phyloP scores from a whole-genome alignment of 139 green algal species.

The Micractinium conductrix region DNA sequence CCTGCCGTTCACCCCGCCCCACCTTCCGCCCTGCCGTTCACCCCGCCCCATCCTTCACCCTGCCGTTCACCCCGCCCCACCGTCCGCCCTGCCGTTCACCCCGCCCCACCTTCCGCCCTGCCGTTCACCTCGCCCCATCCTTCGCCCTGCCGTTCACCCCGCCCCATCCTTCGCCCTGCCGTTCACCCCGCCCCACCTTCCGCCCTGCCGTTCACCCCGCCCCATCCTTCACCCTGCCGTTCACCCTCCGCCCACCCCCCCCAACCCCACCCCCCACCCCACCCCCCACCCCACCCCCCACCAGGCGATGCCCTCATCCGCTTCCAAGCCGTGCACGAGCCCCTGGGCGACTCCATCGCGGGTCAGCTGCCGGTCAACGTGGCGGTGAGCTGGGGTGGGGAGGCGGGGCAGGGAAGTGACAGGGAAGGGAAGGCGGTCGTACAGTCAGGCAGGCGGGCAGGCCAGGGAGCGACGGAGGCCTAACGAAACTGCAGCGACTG shows the following conservation, averaged over 20 bases:
- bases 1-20: background rate
- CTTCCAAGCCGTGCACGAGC: slow-evolving; percentile 45
- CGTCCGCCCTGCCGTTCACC: no score
- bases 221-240: no score
- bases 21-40: no score
- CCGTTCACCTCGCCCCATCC: background rate
- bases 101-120: no score
- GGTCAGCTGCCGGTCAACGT: slow-evolving; percentile 55
- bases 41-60: no score
- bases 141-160: background rate
- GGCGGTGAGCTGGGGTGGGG: slow-evolving; percentile 17
- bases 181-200: background rate
- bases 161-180: background rate
- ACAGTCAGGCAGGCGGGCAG: slow-evolving; percentile 43
- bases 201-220: no score
- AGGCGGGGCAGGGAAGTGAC: no score
- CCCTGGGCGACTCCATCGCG: slow-evolving; percentile 46
- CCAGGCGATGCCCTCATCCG: slow-evolving; percentile 53
- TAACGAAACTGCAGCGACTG: slow-evolving; percentile 16
- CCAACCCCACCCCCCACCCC: no score
- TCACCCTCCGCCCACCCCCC: no score
- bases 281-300: background rate
- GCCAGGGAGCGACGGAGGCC: no score
- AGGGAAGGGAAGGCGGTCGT: no score
- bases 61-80: no score